phyloP scores from a whole-genome alignment of 202 grass and related monocot species.

The Panicum virgatum region DNA sequence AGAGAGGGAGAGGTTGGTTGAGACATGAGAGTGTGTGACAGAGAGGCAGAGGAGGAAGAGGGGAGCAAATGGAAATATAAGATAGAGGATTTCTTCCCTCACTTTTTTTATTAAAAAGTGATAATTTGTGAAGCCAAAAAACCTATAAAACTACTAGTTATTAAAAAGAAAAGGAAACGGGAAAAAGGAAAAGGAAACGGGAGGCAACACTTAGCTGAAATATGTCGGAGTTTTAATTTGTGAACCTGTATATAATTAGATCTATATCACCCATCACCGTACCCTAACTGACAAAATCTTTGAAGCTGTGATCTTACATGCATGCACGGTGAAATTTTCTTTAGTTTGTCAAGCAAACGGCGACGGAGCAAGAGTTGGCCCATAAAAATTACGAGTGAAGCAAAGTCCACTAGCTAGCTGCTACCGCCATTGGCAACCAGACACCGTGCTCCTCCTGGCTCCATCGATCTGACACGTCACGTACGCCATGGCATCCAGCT shows the following conservation, averaged over 20 bases:
- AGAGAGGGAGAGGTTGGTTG: slow-evolving; percentile 31
- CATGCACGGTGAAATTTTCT: neutral
- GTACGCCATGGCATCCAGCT: neutral
- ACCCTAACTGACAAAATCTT: neutral
- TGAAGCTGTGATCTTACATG: neutral
- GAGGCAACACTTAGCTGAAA: neutral
- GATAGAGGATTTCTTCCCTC: neutral
- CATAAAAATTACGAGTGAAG: neutral
- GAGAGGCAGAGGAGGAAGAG: slow-evolving; percentile 39
- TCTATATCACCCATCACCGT: too few species aligned
- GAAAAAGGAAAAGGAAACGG: too few species aligned
- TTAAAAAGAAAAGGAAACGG: neutral
- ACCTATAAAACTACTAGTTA: too few species aligned
- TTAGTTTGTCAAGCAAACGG: too few species aligned
- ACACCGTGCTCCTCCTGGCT: neutral
- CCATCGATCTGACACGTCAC: neutral
- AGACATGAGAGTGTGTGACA: slow-evolving; percentile 27
- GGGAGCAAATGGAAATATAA: slow-evolving; percentile 51
- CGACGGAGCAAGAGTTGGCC: neutral
- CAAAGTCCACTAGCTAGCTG: neutral
- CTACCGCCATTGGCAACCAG: neutral
- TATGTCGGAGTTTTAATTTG: neutral
- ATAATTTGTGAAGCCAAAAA: neutral
- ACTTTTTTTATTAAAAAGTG: neutral
- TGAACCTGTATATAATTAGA: too few species aligned